Base-by-base conservation (phyloP, 2,329 filamentous ascomycete genomes). In the Colletotrichum chrysophilum region DNA sequence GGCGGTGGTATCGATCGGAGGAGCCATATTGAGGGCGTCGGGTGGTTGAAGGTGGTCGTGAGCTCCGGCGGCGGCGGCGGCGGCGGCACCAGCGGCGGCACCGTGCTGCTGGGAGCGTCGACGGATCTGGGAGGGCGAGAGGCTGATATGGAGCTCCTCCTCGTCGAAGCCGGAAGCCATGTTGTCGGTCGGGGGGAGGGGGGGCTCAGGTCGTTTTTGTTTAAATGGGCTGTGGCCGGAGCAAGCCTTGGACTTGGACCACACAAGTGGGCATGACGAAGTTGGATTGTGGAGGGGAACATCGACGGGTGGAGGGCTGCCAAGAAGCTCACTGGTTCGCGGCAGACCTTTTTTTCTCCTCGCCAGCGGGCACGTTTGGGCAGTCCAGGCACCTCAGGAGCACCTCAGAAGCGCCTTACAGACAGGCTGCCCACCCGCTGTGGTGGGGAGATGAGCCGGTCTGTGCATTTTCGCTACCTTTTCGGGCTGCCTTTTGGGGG, bases 71-170 rank as follows among this genome's bases (percentile, higher is more conserved):
- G 78, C 70, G 76, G 61, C 62, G 78, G 66, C 64, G 78, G 66
- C 64, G 78, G 67, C 74, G 9, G 66, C 75, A 55, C 70, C 52
- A 18, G 65, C 55, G 26, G 67, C 72, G 61, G 75, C 70, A 60
- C 74, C 71, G 61, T 75, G 70, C 61, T 76, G 77, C 64, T 75
- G 77, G 55, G 71, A 78, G 71, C 73, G 78, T 71, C 92, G 91
- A 77, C 92, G 91, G 80, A 92, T 90, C 80, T 92, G 89, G 68
- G 91, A 91, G 43, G 91, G 91, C 26, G 77, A 78, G 68, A 78
- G 75, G 73, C 91, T 92, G 84, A 96, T 94, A 85, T 94, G 94
- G 79, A 96, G 92, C 87, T 96, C 94, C 87, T 95, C 94, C 84
- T 96, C 94, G 83, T 96, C 94, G 84, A 94, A 94, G 80, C 87